Evolutionary conservation across 768 basidiomycete species (phyloP), one percentile per base, ranked within the genome.

Genomic region (Tricholoma hemisulphureum): DNA sequence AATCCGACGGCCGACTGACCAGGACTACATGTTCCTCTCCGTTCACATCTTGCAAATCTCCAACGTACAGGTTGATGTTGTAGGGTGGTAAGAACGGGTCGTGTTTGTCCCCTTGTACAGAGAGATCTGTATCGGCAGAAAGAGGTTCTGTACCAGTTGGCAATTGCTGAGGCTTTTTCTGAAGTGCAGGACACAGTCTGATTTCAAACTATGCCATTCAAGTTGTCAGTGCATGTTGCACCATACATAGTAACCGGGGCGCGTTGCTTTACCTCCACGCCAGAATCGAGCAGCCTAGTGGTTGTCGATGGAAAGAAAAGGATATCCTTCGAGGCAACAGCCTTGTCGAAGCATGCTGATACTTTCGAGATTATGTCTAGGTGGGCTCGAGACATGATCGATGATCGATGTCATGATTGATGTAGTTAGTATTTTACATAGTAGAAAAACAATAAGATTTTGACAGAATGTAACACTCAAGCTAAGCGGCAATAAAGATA

Each of bases 41-140:
- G 43, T 81, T 83, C 51, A 84, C 84, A 56, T 88, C 86, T 52
- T 78, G 80, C 51, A 96, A 69, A 61, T 91, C 88, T 0, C 91
- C 93, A 1, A 97, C 73, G 62, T 83, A 81, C 13, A 98, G 77
- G 54, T 88, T 86, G 7, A 82, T 77, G 50, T 84, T 84, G 68
- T 95, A 97, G 4, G 95, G 95, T 4, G 92, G 90, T n/a, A 80
- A 74, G 70, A 98, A 96, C 0, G 93, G 93, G 65, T 94, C 85
- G 21, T 63, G 65, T 41, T 75, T 77, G 41, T 71, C 60, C 18
- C 48, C 62, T 41, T 66, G 58, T 10, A 61, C 51, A 26, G 57
- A 58, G n/a, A 67, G 45, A 43, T 70, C 68, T 28, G 67, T 39
- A 60, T 72, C 61, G 55, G 55, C 63, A 55, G 59, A 51, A 56